Evolutionary conservation across 805 yeast genomes (phyloP).

Genomic region (Candida dajiaensis): DNA sequence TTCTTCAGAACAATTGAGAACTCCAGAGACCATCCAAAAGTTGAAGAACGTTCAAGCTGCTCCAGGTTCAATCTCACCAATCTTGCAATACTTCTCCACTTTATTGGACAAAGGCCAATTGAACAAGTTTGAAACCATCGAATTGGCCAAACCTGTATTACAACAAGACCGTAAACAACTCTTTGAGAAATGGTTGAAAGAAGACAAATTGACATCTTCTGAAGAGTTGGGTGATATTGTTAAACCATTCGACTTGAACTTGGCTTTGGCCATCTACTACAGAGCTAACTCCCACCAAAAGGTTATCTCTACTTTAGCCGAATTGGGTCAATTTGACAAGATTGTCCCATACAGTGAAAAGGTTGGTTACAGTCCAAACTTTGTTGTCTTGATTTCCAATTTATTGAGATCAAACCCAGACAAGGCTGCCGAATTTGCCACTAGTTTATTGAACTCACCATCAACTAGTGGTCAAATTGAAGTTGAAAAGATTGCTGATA

Average conservation of each 20-base stretch:
- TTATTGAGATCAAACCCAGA: constrained; percentile 93
- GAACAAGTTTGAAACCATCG: constrained; percentile 89
- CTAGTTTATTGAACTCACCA: constrained; percentile 66
- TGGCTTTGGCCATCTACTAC: constrained; percentile 87
- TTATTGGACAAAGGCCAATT: constrained; percentile 88
- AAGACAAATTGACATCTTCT: constrained; percentile 89
- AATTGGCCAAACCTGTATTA: constrained; percentile 89
- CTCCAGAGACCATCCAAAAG: constrained; percentile 89
- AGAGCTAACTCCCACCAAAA: constrained; percentile 79
- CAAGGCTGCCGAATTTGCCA: constrained; percentile 95
- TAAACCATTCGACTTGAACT: constrained; percentile 75
- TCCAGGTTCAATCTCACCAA: constrained; percentile 93
- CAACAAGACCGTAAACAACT: constrained; percentile 92
- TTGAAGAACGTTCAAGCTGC: constrained; percentile 85
- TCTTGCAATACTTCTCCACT: constrained; percentile 86
- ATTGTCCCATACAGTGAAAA: constrained; percentile 90
- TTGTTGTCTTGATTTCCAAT: constrained; percentile 81
- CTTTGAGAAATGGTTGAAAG: constrained; percentile 94
- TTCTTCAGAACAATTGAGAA: constrained; percentile 85
- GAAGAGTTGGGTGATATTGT: constrained; percentile 97
- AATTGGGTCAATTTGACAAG: constrained; percentile 93
- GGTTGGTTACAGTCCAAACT: constrained; percentile 85
- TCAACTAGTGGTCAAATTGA: constrained; percentile 56
- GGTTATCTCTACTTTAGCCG: constrained; percentile 89
- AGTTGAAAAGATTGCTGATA: constrained; percentile 83